Base-by-base conservation (phyloP, 2,329 filamentous ascomycete species). In the Aureobasidium namibiae region DNA sequence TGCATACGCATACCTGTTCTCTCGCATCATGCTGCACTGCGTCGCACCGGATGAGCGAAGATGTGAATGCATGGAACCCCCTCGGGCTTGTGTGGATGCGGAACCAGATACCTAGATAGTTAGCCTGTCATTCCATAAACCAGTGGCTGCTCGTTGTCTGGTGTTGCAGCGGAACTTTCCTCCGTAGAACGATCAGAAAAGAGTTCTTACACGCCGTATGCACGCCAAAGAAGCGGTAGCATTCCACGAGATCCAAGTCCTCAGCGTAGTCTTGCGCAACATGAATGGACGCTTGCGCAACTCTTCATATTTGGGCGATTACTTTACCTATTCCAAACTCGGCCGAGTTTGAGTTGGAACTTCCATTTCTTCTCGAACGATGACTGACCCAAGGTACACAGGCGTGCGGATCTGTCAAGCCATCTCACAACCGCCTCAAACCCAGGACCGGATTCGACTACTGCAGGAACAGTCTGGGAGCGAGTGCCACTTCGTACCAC, bases 401-500 rank as follows among this genome's bases (percentile, higher is more conserved):
- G 39, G 52, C 52, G 52, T 56, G 41, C 31, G 42, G 54, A 38
- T 48, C 41, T 48, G 54, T 48, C 54, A 46, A 57, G 54, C 42
- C 41, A 57, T 38, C 26, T 4, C 23, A 21, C 33, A 29, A 10
- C 13, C 26, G 29, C 8, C 42, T 21, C 23, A 38, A 23, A 38
- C 39, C 38, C 53, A 29, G 36, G 31, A 23, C 42, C 31, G n/a
- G 54, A 48, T 57, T 23, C 24, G 54, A 57, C 54, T 39, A 57
- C 54, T 57, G 54, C 54, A 57, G 54, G 54, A 57, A 57, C 54
- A 57, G 52, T 39, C 23, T 23, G 21, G 50, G 50, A 33, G 24
- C 31, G 23, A 36, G 41, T 48, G 21, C 23, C 31, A 34, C 21
- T 14, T 14, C 34, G 54, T 57, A n/a, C 33, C 13, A 56, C 41